Conservation (phyloP, 1,284 basidiomycete genomes). For the Cystobasidium pallidum region DNA sequence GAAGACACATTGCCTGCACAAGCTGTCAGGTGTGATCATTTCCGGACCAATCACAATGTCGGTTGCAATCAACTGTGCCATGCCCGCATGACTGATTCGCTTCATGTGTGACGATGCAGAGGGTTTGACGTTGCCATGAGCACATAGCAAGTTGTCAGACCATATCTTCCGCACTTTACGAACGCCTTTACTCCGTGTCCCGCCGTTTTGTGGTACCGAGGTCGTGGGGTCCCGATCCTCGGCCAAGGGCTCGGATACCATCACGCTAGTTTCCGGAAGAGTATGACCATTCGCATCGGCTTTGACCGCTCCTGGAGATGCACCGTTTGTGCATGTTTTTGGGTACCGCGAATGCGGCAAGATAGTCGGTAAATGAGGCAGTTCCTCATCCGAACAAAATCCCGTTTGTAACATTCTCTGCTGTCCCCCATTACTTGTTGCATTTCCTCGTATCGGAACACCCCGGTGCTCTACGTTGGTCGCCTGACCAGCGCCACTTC, state of each 20-base stretch:
- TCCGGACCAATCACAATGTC: constrained; percentile 58
- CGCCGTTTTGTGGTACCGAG: background rate
- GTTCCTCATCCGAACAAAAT: background rate
- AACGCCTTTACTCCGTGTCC: background rate
- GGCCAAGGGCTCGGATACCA: no score
- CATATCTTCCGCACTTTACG: constrained; percentile 46
- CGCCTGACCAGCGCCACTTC: background rate
- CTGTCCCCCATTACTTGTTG: background rate
- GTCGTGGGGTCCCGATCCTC: background rate
- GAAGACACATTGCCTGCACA: constrained; percentile 68
- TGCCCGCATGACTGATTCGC: constrained; percentile 59
- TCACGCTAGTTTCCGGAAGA: background rate
- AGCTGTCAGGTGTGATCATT: constrained; percentile 60
- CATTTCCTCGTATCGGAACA: background rate
- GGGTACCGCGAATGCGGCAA: background rate
- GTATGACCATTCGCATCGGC: background rate
- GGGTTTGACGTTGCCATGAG: constrained; percentile 66
- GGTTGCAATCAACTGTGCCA: constrained; percentile 51
- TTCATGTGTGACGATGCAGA: constrained; percentile 67
- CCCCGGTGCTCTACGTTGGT: background rate
- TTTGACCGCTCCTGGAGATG: background rate
- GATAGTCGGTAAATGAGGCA: background rate
- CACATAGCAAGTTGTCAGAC: constrained; percentile 63
- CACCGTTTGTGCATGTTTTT: background rate
- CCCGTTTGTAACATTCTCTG: background rate